Evolutionary conservation across 805 yeast species (phyloP).

Genomic region (Schwanniomyces vanrijiae): DNA sequence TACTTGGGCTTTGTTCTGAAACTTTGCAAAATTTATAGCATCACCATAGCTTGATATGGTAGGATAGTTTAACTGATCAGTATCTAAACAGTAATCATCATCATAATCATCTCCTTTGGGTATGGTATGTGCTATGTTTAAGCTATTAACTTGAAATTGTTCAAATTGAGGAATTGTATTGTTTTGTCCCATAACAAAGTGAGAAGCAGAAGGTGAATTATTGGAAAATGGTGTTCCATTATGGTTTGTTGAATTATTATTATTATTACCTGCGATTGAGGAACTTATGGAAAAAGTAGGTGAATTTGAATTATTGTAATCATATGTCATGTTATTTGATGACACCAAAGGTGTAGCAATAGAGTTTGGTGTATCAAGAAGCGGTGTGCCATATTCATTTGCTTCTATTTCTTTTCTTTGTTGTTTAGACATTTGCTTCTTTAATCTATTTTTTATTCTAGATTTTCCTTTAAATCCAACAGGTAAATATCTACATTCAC

Average conservation of each 20-base stretch:
- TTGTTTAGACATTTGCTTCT: slow-evolving; percentile 31
- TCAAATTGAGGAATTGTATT: slow-evolving; percentile 3
- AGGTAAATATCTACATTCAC: slow-evolving; percentile 47
- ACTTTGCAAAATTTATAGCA: neutral
- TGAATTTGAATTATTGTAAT: slow-evolving; percentile 8
- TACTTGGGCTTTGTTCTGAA: neutral
- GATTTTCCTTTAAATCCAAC: slow-evolving; percentile 45
- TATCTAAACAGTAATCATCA: slow-evolving; percentile 44
- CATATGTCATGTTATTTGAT: slow-evolving; percentile 2
- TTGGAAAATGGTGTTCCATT: slow-evolving; percentile 5
- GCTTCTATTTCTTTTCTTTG: slow-evolving; percentile 8
- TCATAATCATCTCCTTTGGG: slow-evolving; percentile 33
- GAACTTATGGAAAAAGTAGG: slow-evolving; percentile 10
- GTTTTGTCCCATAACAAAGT: slow-evolving; percentile 1
- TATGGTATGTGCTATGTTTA: neutral
- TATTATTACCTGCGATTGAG: slow-evolving; percentile 4
- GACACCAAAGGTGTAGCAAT: slow-evolving; percentile 8
- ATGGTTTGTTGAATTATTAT: slow-evolving; percentile 1
- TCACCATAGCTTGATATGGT: slow-evolving; percentile 4
- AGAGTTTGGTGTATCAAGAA: slow-evolving; percentile 9
- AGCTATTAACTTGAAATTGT: slow-evolving; percentile 4
- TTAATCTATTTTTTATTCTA: slow-evolving; percentile 41
- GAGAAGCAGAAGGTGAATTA: slow-evolving; percentile 6
- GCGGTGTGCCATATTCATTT: slow-evolving; percentile 6
- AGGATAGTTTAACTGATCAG: slow-evolving; percentile 35